Base-by-base conservation (phyloP, 1,284 basidiomycete genomes). In the Gomphus bonarii region DNA sequence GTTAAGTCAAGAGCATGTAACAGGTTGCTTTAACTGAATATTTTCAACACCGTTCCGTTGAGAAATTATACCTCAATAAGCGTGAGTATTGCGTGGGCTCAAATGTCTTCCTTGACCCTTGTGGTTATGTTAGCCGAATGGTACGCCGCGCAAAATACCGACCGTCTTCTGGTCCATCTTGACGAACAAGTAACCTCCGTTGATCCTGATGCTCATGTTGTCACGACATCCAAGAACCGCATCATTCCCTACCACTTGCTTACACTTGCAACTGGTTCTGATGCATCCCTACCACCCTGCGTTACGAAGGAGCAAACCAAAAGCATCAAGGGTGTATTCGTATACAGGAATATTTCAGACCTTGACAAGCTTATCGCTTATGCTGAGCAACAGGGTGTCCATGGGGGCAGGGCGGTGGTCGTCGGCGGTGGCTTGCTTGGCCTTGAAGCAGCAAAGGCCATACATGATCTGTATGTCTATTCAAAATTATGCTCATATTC, bases 401-500 rank as follows among this genome's bases (percentile, higher is more conserved):
- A 71, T 35, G 70, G 70, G 47, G 25, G 20, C 1, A 50, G 72
- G 58, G 82, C 79, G 0, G 74, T 78, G 3, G 78, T 88, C 3
- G 75, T 89, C 16, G 86, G 86, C n/a, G 85, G 85, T 18, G 85
- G 85, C 35, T 68, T 89, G 1, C 75, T 88, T 14, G 86, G 85
- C 14, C 73, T 89, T 28, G 86, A 88, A 69, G 85, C 85, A 0
- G 85, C 85, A 12, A 87, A 88, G 63, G 86, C 85, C 0, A 74
- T 83, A 5, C 79, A 82, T 62, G 85, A 89, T 66, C 72, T 85
- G 60, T 68, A 69, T 55, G 72, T 70, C n/a, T 62, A 16, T 40
- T 40, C 38, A 16, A n/a, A 16, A 1, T 11, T 16, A 6, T 16
- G 16, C 2, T 16, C 14, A 33, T 16, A 16, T n/a, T 2, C 38